Percentiles rank a stretch among this genome's conserved stretches.
Evolutionary conservation across 306 rosid species (phyloP).

Genomic region (Cercis canadensis): DNA sequence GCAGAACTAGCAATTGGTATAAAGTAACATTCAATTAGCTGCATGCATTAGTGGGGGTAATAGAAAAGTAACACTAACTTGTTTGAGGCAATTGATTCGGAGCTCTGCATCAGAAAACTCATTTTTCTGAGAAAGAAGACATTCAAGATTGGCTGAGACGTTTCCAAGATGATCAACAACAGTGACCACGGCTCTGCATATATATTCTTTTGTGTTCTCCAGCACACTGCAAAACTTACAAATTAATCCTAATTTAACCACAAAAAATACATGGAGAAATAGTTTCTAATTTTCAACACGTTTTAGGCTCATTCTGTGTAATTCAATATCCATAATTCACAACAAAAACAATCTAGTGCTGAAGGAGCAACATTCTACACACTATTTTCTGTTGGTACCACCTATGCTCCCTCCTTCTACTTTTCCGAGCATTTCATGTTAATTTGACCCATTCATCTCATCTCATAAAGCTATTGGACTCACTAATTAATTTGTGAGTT

Average conservation of each 20-base stretch:
- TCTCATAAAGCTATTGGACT: too few species aligned
- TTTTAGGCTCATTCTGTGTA: not conserved
- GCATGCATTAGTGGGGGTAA: not conserved
- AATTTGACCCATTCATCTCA: too few species aligned
- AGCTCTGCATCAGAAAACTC: constrained; percentile 67
- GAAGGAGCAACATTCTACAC: not conserved
- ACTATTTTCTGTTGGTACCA: too few species aligned
- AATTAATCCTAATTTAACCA: not conserved
- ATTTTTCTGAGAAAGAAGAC: constrained; percentile 62
- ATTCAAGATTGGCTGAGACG: constrained; percentile 68
- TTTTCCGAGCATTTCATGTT: too few species aligned
- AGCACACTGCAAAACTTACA: constrained; percentile 60
- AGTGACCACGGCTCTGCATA: constrained; percentile 78
- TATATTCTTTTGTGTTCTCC: constrained; percentile 77
- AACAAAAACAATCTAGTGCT: not conserved
- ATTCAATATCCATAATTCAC: not conserved
- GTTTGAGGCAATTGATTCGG: constrained; percentile 71
- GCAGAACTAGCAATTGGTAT: not conserved
- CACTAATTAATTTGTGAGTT: too few species aligned
- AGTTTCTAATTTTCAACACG: not conserved
- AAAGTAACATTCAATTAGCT: not conserved
- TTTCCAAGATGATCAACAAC: constrained; percentile 91
- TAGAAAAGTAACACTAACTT: constrained; percentile 48
- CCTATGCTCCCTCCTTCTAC: too few species aligned
- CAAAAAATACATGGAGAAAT: not conserved